Evolutionary conservation across 1,284 basidiomycete species (phyloP), one percentile per base, ranked within the genome.

Genomic region (Ganoderma lingzhi): DNA sequence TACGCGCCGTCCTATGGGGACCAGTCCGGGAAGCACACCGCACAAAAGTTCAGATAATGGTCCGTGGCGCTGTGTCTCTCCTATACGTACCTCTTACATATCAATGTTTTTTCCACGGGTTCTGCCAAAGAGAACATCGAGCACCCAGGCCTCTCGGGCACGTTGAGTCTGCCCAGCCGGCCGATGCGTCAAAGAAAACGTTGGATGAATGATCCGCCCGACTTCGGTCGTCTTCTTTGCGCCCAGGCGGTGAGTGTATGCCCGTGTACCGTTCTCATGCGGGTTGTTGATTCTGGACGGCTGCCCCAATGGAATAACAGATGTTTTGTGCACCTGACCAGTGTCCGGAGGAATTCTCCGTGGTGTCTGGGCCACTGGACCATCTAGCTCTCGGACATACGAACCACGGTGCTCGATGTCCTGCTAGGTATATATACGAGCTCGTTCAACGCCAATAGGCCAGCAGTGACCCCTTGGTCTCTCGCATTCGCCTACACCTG

Each of bases 191-290:
- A 63, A 48, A 30, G 64, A 58, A 56, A 67, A 44, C 63, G 35
- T 65, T 45, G 63, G 63, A 53, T 19, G 28, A 42, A 59, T 70
- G 65, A 67, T 70, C 69, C 37, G 56, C 56, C 23, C 44, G 37
- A 14, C n/a, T 56, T 42, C n/a, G n/a, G 39, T 63, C 45, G 44
- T 35, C 42, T 53, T 60, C 51, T 39, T 41, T 45, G 39, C 37
- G 44, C 67, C 65, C 63, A 70, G 69, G 53, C 69, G 71, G 71
- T 62, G 62, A 65, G 65, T 62, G 30, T 30, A 69, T 72, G 65
- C 65, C 71, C 71, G 71, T 61, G 48, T 35, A 30, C 17, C 55
- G 69, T 67, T 69, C 71, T 58, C 71, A 69, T 70, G 71, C 51
- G 64, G 30, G 15, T 30, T 44, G 10, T 37, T 37, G 30, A 37